Conservation (phyloP, 768 basidiomycete genomes). For the Russula sp. region DNA sequence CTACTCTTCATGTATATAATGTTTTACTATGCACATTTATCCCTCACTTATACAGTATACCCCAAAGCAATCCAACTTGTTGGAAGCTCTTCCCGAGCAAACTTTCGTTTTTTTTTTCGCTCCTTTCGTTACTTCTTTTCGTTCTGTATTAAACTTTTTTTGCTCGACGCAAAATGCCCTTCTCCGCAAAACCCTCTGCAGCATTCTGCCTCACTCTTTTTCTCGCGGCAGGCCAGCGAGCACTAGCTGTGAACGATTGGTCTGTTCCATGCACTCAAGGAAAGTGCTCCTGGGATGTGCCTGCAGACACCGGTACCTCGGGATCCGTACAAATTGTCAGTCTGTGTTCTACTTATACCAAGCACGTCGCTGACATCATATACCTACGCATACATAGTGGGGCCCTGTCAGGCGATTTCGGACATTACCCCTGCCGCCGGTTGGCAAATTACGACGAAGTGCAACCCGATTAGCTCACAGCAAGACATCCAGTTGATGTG, state of each 20-base stretch:
- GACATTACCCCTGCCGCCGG: constrained; percentile 21
- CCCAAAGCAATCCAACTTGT: no score
- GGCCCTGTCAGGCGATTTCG: constrained; percentile 22
- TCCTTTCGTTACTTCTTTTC: no score
- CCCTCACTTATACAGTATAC: background rate
- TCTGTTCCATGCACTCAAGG: constrained; percentile 12
- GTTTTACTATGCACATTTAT: no score
- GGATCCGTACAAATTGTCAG: constrained; percentile 18
- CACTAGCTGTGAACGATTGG: constrained; percentile 20
- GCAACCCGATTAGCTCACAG: background rate
- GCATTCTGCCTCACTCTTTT: background rate
- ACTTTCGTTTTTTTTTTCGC: no score
- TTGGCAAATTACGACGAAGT: constrained; percentile 12
- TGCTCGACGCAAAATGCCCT: background rate
- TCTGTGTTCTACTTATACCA: constrained; percentile 1
- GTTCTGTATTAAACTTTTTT: background rate
- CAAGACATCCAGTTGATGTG: constrained; percentile 18
- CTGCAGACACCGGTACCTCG: background rate
- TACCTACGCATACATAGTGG: constrained; percentile 4
- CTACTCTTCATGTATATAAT: no score
- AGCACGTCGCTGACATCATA: background rate
- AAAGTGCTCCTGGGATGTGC: constrained; percentile 21
- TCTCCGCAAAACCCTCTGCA: background rate
- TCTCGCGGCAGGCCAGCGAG: constrained; percentile 2
- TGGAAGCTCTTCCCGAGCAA: no score